Evolutionary conservation across 1,284 basidiomycete species (phyloP), one percentile per base, ranked within the genome.

Genomic region (Porodaedalea pini): DNA sequence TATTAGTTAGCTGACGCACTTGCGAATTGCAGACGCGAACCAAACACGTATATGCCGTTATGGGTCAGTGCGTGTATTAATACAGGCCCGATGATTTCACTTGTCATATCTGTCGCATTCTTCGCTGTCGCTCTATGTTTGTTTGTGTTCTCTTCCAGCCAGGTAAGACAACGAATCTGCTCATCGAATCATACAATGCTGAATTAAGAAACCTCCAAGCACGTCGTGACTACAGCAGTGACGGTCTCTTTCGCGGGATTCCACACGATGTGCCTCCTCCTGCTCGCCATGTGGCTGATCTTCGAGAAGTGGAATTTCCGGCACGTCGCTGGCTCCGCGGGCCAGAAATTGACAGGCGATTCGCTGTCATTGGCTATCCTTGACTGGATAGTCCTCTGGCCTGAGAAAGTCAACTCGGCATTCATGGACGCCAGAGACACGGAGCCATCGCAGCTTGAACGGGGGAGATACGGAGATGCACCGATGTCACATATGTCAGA

Each of bases 301-400:
- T n/a, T 27, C 44, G 45, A 56, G 34, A 49, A 45, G 29, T 56
- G 54, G 54, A n/a, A 34, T 6, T 56, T 49, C 36, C 45, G 54
- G 25, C 32, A 19, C 2, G 54, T 36, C 4, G 54, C 47, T 3
- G 54, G 54, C 4, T 3, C 25, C 15, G 11, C 39, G 15, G 52
- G 52, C 11, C 8, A 54, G 34, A 5, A 17, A n/a, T 27, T 54
- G 15, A 54, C 40, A 7, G 25, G 32, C 17, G 19, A 40, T 31
- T 54, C 52, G 13, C 43, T 44, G 13, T 25, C 52, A 19, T 21
- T 51, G 29, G 23, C 31, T 51, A 4, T 51, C 17, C 21, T 37
- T 3, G 34, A 34, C 8, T 36, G 19, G 32, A 25, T 36, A 13
- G 32, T 37, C n/a, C 29, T 23, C 8, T 50, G 48, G 48, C 29